These are phyloP conservation scores for Apiotrichum mycotoxinovorans DNA, from an alignment of 1,284 basidiomycete genomes.

Conservation along the genomic window DNA sequence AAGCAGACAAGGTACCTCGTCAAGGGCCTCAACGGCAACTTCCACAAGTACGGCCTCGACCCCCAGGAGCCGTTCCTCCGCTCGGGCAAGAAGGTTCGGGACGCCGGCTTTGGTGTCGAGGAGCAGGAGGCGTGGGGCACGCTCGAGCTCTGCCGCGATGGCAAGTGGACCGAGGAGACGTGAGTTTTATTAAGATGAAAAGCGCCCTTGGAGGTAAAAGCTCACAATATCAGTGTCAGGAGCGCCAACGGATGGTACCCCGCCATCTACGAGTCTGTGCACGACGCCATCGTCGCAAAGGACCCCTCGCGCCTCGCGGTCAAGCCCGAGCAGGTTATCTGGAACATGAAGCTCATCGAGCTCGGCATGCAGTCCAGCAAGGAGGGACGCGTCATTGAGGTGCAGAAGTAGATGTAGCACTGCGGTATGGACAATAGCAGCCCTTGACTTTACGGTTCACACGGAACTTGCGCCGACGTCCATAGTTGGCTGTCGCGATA, in stretches of 20 bases:
- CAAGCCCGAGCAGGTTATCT: conserved; percentile 28
- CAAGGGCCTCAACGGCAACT: conserved; percentile 63
- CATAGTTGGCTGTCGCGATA: too few relatives aligned
- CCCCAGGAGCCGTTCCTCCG: conserved; percentile 63
- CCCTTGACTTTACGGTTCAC: too few relatives aligned
- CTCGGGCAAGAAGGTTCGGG: conserved; percentile 19
- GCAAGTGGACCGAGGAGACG: conserved; percentile 8
- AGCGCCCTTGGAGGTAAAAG: too few relatives aligned
- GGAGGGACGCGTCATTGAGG: conserved; percentile 24
- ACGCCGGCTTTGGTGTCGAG: conserved; percentile 25
- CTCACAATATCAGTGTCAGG: conserved; percentile 1
- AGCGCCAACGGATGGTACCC: conserved; percentile 25
- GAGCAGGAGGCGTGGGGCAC: conserved; percentile 21
- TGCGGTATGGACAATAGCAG: background rate
- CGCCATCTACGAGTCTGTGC: conserved; percentile 27
- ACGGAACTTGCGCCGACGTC: too few relatives aligned
- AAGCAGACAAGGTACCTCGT: conserved; percentile 63
- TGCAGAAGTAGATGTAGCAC: conserved; percentile 11
- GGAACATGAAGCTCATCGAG: conserved; percentile 30
- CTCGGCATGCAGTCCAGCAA: conserved; percentile 30
- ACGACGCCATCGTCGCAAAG: conserved; percentile 24
- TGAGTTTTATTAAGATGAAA: background rate
- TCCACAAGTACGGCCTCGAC: conserved; percentile 71
- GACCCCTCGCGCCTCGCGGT: conserved; percentile 25
- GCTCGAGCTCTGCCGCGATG: conserved; percentile 9